Conservation (phyloP, 1,284 basidiomycete species). For the Tilletia indica region DNA sequence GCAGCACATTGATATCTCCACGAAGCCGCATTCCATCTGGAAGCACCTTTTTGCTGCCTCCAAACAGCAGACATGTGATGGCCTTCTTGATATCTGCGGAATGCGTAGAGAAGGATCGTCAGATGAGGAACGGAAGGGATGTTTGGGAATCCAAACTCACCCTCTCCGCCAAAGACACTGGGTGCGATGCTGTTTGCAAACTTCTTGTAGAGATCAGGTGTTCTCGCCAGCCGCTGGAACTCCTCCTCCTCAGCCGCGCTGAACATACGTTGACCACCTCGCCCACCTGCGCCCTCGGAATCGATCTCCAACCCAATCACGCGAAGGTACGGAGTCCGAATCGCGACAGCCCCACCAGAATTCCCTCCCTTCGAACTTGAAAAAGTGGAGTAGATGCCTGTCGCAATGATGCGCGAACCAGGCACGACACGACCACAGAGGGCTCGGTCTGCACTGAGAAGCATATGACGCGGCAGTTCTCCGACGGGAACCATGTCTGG, state of each 20-base stretch:
- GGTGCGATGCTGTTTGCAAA: conserved; percentile 93
- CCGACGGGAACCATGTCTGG: conserved; percentile 99
- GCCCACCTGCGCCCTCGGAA: conserved; percentile 64
- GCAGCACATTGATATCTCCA: conserved; percentile 95
- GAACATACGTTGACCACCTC: conserved; percentile 69
- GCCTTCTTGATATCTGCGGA: conserved; percentile 94
- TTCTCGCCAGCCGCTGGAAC: conserved; percentile 83
- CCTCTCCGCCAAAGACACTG: conserved; percentile 91
- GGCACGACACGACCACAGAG: conserved; percentile 65
- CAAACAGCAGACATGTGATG: conserved; percentile 88
- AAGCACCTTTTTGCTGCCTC: conserved; percentile 95
- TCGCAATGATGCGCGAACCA: conserved; percentile 87
- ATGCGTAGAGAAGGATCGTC: neutral
- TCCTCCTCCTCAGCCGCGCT: conserved; percentile 96
- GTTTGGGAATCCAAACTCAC: conserved; percentile 58
- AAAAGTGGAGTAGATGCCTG: conserved; percentile 96
- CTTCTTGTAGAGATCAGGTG: conserved; percentile 86
- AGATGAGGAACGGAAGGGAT: neutral
- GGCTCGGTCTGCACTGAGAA: conserved; percentile 76
- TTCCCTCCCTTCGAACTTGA: conserved; percentile 70
- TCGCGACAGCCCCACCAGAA: conserved; percentile 65
- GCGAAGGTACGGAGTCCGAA: conserved; percentile 91
- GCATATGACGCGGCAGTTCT: conserved; percentile 92
- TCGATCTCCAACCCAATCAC: conserved; percentile 88
- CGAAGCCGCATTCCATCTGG: conserved; percentile 96